Evolutionary conservation across 345 rosid species (phyloP), one percentile per base, ranked within the genome.

Genomic region (Eucalyptus erythrocorys): DNA sequence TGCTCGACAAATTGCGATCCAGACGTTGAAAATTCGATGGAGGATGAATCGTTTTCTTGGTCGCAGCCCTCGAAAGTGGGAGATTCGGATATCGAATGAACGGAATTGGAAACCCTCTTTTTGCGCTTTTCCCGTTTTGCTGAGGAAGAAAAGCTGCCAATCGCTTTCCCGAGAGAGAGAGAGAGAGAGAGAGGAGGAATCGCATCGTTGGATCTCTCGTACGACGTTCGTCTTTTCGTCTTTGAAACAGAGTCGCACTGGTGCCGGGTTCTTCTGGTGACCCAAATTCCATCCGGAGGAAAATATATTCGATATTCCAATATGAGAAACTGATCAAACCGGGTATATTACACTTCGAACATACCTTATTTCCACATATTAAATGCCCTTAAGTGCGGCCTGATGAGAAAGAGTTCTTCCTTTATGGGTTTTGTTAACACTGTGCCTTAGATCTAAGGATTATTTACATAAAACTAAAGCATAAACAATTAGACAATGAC

Each of bases 401-500:
- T 7, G 57, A 4, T 2, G 57, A 51, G 24, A 51, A 51, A 51
- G 24, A 51, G 24, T 51, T 0, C 26, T 7, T 51, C 0, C 57
- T 51, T 19, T 51, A 24, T 51, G 57, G 55, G 55, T 50, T 51
- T 19, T n/a, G n/a, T n/a, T n/a, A n/a, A n/a, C n/a, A n/a, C n/a
- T n/a, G n/a, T n/a, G n/a, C n/a, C n/a, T n/a, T n/a, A n/a, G n/a
- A n/a, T n/a, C n/a, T n/a, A n/a, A n/a, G n/a, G n/a, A n/a, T n/a
- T n/a, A n/a, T n/a, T n/a, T n/a, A n/a, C n/a, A n/a, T n/a, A n/a
- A n/a, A n/a, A n/a, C n/a, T n/a, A n/a, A n/a, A n/a, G n/a, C n/a
- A n/a, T n/a, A n/a, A n/a, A n/a, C n/a, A n/a, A n/a, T n/a, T n/a
- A n/a, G n/a, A n/a, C n/a, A n/a, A n/a, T n/a, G n/a, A n/a, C n/a